A percentile compares a stretch with the other conserved stretches of the same genome.
Conservation (phyloP, 2,329 filamentous ascomycete genomes). For the Penicillium capsulatum region DNA sequence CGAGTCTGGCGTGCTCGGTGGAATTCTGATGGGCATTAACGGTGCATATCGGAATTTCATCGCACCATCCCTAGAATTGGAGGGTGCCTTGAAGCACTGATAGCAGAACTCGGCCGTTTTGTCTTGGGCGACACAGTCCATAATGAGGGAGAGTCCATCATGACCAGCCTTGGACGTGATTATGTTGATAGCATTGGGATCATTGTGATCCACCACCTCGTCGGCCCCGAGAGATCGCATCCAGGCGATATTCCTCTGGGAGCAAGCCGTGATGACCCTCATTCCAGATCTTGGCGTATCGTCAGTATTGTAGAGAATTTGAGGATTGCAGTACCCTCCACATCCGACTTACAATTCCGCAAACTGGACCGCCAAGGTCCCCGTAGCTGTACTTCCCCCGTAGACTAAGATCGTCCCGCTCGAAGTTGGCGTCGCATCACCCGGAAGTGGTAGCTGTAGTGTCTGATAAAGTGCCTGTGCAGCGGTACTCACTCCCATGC, state of each 20-base stretch:
- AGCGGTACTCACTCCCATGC: slow-evolving; percentile 4
- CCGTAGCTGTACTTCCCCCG: slow-evolving; percentile 3
- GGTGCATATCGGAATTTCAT: too few relatives aligned
- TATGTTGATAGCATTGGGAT: too few relatives aligned
- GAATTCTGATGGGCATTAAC: too few relatives aligned
- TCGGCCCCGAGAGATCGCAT: neutral
- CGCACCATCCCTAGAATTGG: too few relatives aligned
- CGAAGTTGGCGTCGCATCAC: neutral
- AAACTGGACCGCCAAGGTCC: slow-evolving; percentile 2
- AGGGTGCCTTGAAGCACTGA: too few relatives aligned
- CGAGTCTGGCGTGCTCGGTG: too few relatives aligned
- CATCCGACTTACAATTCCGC: slow-evolving; percentile 1
- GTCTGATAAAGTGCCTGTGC: slow-evolving; percentile 4
- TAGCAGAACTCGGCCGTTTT: too few relatives aligned
- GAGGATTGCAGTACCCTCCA: too few relatives aligned
- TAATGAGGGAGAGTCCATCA: too few relatives aligned
- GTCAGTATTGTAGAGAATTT: too few relatives aligned
- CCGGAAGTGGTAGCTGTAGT: neutral
- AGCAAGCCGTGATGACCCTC: neutral
- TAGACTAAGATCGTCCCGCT: slow-evolving; percentile 1
- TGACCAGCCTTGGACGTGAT: too few relatives aligned
- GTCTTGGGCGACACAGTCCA: too few relatives aligned
- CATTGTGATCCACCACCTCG: neutral
- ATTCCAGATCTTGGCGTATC: neutral
- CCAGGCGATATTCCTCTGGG: neutral